These are phyloP conservation scores for Barnettozyma botsteinii DNA, from an alignment of 805 yeast species.

Conservation along the genomic window DNA sequence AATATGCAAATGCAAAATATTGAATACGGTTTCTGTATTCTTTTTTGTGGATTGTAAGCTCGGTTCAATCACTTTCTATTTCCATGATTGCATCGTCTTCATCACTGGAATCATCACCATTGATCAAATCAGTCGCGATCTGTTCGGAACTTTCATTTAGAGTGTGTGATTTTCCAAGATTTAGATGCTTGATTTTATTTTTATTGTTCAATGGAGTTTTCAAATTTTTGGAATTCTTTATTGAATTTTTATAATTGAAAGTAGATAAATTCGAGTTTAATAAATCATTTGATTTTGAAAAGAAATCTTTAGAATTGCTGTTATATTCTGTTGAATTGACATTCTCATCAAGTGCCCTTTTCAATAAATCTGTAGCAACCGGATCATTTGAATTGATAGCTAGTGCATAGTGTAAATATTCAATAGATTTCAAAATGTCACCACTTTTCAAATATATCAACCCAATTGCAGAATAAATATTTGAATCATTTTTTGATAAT, in stretches of 20 bases:
- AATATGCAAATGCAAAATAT: no score
- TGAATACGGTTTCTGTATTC: no score
- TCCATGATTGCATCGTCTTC: conserved; percentile 54
- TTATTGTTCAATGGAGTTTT: conserved; percentile 27
- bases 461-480: conserved; percentile 79
- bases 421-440: conserved; percentile 60
- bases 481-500: conserved; percentile 64
- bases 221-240: conserved; percentile 6
- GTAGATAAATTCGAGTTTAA: conserved; percentile 27
- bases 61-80: conserved; percentile 44
- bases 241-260: conserved; percentile 19
- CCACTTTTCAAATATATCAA: conserved; percentile 70
- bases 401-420: conserved; percentile 72
- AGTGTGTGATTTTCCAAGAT: conserved; percentile 7
- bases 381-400: conserved; percentile 77
- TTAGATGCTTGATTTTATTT: conserved; percentile 12
- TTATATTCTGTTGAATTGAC: conserved; percentile 7
- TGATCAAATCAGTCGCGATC: conserved; percentile 23
- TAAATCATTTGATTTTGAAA: conserved; percentile 23
- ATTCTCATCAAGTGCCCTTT: conserved; percentile 69
- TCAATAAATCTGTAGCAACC: conserved; percentile 74
- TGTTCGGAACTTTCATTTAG: conserved; percentile 20
- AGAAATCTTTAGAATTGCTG: conserved; percentile 20
- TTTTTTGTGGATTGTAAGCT: no score
- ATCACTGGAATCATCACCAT: conserved; percentile 36